Evolutionary conservation across 2,329 filamentous ascomycete genomes (phyloP).

Genomic region (Alternaria longipes): DNA sequence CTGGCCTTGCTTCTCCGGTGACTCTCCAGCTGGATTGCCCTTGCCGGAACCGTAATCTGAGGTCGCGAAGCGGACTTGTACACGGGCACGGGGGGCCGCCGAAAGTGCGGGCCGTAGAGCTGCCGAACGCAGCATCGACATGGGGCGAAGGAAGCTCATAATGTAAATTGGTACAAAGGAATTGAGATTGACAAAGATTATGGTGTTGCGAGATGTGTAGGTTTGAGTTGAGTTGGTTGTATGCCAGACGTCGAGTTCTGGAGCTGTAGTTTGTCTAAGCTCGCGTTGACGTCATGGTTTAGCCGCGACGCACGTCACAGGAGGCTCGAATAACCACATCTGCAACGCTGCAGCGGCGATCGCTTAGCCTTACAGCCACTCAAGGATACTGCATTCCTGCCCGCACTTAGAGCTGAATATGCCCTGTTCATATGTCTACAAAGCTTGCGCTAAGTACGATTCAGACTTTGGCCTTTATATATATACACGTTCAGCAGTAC

Average conservation of each 20-base stretch:
- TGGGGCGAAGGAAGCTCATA: slow-evolving; percentile 46
- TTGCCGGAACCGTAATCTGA: slow-evolving; percentile 56
- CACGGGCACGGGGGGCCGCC: slow-evolving; percentile 36
- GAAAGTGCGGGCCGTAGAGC: slow-evolving; percentile 34
- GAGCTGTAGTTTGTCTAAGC: slow-evolving; percentile 9
- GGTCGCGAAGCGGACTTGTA: slow-evolving; percentile 48
- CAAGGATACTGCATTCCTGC: neutral
- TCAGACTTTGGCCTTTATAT: no score
- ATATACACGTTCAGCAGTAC: no score
- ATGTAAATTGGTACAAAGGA: slow-evolving; percentile 5
- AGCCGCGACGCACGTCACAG: slow-evolving; percentile 13
- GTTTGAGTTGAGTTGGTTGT: neutral
- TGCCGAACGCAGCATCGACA: slow-evolving; percentile 41
- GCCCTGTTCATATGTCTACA: neutral
- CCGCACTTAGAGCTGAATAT: neutral
- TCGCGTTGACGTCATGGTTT: slow-evolving; percentile 19
- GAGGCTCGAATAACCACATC: slow-evolving; percentile 7
- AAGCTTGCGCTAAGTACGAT: no score
- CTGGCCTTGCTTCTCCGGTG: slow-evolving; percentile 54
- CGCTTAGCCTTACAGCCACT: neutral
- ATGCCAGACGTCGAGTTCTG: slow-evolving; percentile 1
- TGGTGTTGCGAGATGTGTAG: neutral
- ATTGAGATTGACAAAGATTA: slow-evolving; percentile 12
- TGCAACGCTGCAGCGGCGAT: slow-evolving; percentile 9
- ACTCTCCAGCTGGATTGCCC: slow-evolving; percentile 55